A percentile compares a stretch with the other conserved stretches of the same genome.
Conservation (phyloP, 345 rosid genomes). For the Bruguiera parviflora region DNA sequence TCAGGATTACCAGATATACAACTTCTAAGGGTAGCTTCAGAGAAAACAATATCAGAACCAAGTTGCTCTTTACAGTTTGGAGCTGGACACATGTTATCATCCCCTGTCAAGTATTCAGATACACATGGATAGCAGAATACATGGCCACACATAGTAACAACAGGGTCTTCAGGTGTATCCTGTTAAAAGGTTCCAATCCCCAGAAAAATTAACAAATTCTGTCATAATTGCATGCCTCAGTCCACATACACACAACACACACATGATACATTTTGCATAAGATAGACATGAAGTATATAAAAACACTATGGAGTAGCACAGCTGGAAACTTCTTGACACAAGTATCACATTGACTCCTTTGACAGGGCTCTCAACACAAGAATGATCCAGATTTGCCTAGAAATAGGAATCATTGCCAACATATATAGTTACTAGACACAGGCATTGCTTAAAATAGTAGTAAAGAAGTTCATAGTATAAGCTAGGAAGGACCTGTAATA, state of each 20-base stretch:
- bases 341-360: background rate
- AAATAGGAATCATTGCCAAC: background rate
- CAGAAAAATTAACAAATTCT: slow-evolving; percentile 11
- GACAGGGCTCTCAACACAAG: background rate
- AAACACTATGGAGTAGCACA: too few species aligned
- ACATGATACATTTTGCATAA: too few species aligned
- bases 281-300: too few species aligned
- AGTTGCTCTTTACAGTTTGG: slow-evolving; percentile 63
- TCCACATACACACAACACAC: too few species aligned
- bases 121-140: slow-evolving; percentile 91
- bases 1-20: slow-evolving; percentile 42
- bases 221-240: too few species aligned
- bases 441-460: background rate
- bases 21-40: slow-evolving; percentile 62
- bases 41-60: slow-evolving; percentile 68
- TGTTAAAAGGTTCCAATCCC: slow-evolving; percentile 34
- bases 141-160: slow-evolving; percentile 83
- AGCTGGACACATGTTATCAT: slow-evolving; percentile 79
- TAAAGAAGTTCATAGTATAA: background rate
- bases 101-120: slow-evolving; percentile 68
- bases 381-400: too few species aligned
- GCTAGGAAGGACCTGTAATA: background rate
- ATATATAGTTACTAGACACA: too few species aligned
- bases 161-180: slow-evolving; percentile 93
- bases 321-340: too few species aligned